Conservation (phyloP, 768 basidiomycete genomes). For the Chiua virens region DNA sequence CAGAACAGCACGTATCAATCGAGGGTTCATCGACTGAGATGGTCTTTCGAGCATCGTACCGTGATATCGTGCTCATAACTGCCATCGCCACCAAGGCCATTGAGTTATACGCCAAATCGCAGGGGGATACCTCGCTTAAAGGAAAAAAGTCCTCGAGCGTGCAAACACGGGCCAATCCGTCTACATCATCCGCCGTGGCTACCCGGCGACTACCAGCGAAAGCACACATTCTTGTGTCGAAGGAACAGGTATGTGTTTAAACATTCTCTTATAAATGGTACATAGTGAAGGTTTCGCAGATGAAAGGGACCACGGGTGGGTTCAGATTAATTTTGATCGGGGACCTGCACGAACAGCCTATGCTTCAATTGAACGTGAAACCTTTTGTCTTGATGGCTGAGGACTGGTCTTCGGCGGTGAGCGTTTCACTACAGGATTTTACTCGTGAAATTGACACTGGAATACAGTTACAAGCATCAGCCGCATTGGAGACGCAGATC, state of each 20-base stretch:
- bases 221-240: slow-evolving; percentile 61
- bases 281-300: slow-evolving; percentile 40
- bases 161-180: slow-evolving; percentile 1
- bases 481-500: slow-evolving; percentile 77
- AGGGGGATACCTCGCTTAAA: slow-evolving; percentile 18
- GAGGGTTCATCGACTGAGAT: slow-evolving; percentile 82
- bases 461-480: slow-evolving; percentile 76
- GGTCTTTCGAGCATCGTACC: slow-evolving; percentile 91
- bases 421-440: slow-evolving; percentile 11
- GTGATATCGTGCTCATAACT: slow-evolving; percentile 88
- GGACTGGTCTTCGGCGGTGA: slow-evolving; percentile 93
- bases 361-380: slow-evolving; percentile 85
- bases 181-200: slow-evolving; percentile 3
- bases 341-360: slow-evolving; percentile 91
- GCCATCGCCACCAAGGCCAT: slow-evolving; percentile 85
- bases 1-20: slow-evolving; percentile 75
- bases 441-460: not conserved
- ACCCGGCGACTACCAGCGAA: slow-evolving; percentile 25
- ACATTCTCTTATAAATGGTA: not conserved
- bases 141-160: slow-evolving; percentile 8
- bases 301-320: slow-evolving; percentile 85
- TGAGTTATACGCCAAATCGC: slow-evolving; percentile 61
- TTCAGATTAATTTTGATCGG: slow-evolving; percentile 93
- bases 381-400: slow-evolving; percentile 80
- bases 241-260: slow-evolving; percentile 65